Conservation (phyloP, 2,329 filamentous ascomycete genomes). For the Fusarium longipes region DNA sequence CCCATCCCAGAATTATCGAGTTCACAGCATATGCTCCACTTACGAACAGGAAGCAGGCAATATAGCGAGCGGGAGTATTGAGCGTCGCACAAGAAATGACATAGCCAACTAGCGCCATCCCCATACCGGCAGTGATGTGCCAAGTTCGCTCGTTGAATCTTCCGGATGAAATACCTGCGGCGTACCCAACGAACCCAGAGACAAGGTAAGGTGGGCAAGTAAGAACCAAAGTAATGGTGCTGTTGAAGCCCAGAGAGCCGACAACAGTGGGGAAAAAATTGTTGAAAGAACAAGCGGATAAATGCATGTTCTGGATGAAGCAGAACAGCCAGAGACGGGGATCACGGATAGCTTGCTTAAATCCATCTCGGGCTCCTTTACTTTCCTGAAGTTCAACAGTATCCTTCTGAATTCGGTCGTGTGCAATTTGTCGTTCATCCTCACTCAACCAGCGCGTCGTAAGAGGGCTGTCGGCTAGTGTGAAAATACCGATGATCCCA, state of each 20-base stretch:
- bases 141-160: slow-evolving; percentile 56
- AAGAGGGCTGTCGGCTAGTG: slow-evolving; percentile 53
- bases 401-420: slow-evolving; percentile 52
- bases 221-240: slow-evolving; percentile 57
- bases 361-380: slow-evolving; percentile 51
- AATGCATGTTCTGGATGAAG: slow-evolving; percentile 53
- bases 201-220: slow-evolving; percentile 60
- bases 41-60: slow-evolving; percentile 52
- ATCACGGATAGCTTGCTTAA: slow-evolving; percentile 47
- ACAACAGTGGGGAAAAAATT: slow-evolving; percentile 50
- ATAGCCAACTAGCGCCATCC: slow-evolving; percentile 55
- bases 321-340: slow-evolving; percentile 49
- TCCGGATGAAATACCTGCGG: slow-evolving; percentile 57
- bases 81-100: slow-evolving; percentile 49
- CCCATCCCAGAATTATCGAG: slow-evolving; percentile 58
- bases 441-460: slow-evolving; percentile 52
- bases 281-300: slow-evolving; percentile 51
- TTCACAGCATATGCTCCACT: slow-evolving; percentile 55
- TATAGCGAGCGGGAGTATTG: slow-evolving; percentile 49
- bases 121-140: slow-evolving; percentile 50
- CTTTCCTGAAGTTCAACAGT: slow-evolving; percentile 49
- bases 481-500: slow-evolving; percentile 49
- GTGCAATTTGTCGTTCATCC: slow-evolving; percentile 56
- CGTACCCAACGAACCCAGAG: slow-evolving; percentile 54
- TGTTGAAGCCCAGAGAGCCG: slow-evolving; percentile 48